Conservation (phyloP, 768 basidiomycete genomes). For the Tubosaeta sp. region DNA sequence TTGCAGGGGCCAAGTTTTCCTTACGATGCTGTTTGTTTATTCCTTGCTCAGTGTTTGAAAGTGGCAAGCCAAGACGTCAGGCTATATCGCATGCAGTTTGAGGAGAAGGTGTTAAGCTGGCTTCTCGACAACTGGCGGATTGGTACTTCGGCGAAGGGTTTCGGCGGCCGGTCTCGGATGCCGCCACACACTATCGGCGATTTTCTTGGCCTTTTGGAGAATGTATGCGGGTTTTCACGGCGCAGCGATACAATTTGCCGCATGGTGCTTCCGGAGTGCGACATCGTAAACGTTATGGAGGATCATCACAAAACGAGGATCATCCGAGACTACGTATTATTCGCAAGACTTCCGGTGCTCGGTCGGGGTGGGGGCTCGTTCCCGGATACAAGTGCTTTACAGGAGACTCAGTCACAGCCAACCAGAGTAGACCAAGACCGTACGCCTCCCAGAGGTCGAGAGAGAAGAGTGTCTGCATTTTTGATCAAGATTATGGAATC, state of each 20-base stretch:
- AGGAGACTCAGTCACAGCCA: conserved; percentile 6
- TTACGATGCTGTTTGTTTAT: conserved; percentile 85
- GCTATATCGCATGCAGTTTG: conserved; percentile 79
- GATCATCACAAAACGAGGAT: conserved; percentile 53
- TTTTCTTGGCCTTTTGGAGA: conserved; percentile 57
- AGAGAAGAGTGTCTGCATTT: conserved; percentile 59
- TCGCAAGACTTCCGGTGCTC: conserved; percentile 55
- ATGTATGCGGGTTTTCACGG: conserved; percentile 54
- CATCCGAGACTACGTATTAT: conserved; percentile 68
- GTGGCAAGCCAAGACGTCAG: conserved; percentile 78
- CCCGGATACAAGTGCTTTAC: neutral
- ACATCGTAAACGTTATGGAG: conserved; percentile 55
- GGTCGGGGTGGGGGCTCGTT: conserved; percentile 7
- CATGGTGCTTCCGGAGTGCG: conserved; percentile 65
- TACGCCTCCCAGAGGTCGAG: conserved; percentile 49
- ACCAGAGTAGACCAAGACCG: conserved; percentile 29
- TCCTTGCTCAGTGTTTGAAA: conserved; percentile 64
- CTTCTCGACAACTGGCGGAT: conserved; percentile 67
- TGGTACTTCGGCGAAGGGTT: conserved; percentile 36
- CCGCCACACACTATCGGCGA: conserved; percentile 56
- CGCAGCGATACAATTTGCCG: conserved; percentile 42
- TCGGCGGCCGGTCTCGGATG: conserved; percentile 38
- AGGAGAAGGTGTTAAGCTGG: conserved; percentile 84
- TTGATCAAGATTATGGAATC: conserved; percentile 60
- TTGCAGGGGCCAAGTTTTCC: conserved; percentile 88